Evolutionary conservation across 1,284 basidiomycete genomes (phyloP).

Genomic region (Amylostereum areolatum): DNA sequence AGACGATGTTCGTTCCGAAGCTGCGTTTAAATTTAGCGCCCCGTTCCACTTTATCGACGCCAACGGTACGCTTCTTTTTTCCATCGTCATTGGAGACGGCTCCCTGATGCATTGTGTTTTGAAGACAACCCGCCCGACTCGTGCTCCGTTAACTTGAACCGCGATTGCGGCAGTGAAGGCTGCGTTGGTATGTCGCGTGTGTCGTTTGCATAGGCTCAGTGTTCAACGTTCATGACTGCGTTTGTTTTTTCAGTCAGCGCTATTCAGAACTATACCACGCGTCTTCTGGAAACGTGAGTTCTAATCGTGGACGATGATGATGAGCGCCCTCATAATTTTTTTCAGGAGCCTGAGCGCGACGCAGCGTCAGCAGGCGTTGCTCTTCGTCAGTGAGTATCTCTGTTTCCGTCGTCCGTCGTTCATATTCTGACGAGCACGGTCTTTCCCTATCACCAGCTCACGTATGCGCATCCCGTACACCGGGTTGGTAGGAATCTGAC

Average conservation of each 20-base stretch:
- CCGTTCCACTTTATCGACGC: slow-evolving; percentile 41
- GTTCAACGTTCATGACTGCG: neutral
- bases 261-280: slow-evolving; percentile 49
- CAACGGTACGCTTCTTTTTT: slow-evolving; percentile 26
- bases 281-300: slow-evolving; percentile 33
- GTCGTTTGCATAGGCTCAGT: neutral
- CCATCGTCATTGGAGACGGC: neutral
- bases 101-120: neutral
- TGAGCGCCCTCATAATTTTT: neutral
- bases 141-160: slow-evolving; percentile 40
- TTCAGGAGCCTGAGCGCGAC: slow-evolving; percentile 25
- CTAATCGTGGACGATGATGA: neutral
- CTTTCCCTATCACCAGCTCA: too few relatives aligned
- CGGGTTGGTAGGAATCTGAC: too few relatives aligned
- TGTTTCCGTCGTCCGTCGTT: neutral
- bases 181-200: slow-evolving; percentile 13
- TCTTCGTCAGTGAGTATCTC: slow-evolving; percentile 32
- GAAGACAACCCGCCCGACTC: slow-evolving; percentile 39
- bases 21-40: neutral
- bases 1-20: neutral
- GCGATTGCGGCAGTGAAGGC: slow-evolving; percentile 46
- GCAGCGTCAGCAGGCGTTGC: slow-evolving; percentile 44
- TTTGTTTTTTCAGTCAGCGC: slow-evolving; percentile 32
- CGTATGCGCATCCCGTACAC: too few relatives aligned
- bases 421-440: neutral